Evolutionary conservation across 1,284 basidiomycete species (phyloP), one percentile per base, ranked within the genome.

Genomic region (Golubevia sp.): DNA sequence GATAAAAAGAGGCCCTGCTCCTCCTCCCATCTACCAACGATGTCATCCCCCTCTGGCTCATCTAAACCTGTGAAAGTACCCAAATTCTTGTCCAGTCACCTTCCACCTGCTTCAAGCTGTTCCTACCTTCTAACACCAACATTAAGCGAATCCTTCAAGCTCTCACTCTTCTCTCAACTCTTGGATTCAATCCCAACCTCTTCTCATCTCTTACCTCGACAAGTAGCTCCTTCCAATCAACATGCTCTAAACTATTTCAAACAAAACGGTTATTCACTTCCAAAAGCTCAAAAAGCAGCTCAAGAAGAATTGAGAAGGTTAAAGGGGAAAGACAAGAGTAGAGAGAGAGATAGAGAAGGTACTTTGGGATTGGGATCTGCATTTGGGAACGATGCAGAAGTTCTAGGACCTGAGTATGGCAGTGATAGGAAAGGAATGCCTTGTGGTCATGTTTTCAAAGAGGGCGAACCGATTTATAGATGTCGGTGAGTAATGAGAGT

Each of bases 401-500:
- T 54, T 25, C 44, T 26, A 5, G 21, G 18, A 15, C 76, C 77
- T 3, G 80, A 83, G 56, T 83, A 83, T 61, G 71, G 73, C 5
- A 69, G 68, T 38, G 67, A 77, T 11, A 68, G 79, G 3, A 61
- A 71, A 57, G 80, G 79, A 13, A 81, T 78, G 79, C 69, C 79
- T 2, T 83, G 80, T 56, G 80, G 80, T 1, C 79, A 83, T 53
- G 72, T 82, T 27, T 83, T 83, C 64, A 67, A 70, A 38, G 76
- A 79, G 55, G 80, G 80, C 26, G 80, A 83, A 59, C 74, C 79
- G 49, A 74, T 83, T 62, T 83, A 80, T 61, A 74, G 80, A 21
- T 83, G 80, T 59, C 66, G 73, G 66, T 68, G 51, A 66, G 66
- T 68, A 59, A 62, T 67, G 65, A 64, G 49, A 66, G 65, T 67